phyloP scores from a whole-genome alignment of 495 filamentous ascomycete species.

The Penicillium pulvis region DNA sequence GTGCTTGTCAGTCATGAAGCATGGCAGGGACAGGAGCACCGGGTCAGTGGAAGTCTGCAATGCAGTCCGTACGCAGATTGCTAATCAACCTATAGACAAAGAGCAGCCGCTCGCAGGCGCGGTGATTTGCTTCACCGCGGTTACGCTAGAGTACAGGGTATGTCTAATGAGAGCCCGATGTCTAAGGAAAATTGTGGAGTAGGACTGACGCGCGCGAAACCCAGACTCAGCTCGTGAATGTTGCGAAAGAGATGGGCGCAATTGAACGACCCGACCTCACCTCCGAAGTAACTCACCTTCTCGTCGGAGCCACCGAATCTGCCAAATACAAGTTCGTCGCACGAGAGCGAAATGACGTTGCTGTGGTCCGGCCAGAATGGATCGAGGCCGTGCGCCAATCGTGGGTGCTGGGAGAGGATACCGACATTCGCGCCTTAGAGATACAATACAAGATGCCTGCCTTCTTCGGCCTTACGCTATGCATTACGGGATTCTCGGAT shows the following conservation, averaged over 20 bases:
- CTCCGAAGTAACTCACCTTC: slow-evolving; percentile 90
- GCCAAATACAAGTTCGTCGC: slow-evolving; percentile 96
- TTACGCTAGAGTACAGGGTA: slow-evolving; percentile 80
- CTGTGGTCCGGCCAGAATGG: slow-evolving; percentile 77
- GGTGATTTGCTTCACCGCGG: slow-evolving; percentile 89
- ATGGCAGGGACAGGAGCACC: slow-evolving; percentile 43
- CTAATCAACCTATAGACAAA: slow-evolving; percentile 39
- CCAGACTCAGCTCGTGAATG: slow-evolving; percentile 68
- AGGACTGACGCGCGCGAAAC: slow-evolving; percentile 14
- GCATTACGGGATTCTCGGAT: slow-evolving; percentile 89
- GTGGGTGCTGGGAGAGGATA: slow-evolving; percentile 82
- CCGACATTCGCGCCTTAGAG: slow-evolving; percentile 71
- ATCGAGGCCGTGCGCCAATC: slow-evolving; percentile 76
- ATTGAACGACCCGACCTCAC: slow-evolving; percentile 88
- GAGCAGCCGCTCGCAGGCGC: slow-evolving; percentile 74
- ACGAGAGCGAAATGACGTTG: slow-evolving; percentile 81
- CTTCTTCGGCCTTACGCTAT: slow-evolving; percentile 70
- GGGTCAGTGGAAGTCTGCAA: slow-evolving; percentile 28
- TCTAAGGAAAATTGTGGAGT: not conserved
- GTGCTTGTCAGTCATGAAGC: slow-evolving; percentile 38
- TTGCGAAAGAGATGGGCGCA: slow-evolving; percentile 83
- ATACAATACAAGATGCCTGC: slow-evolving; percentile 59
- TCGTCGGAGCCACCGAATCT: slow-evolving; percentile 85
- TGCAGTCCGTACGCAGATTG: not conserved
- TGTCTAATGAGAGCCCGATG: not conserved